Percentiles rank a stretch among this genome's conserved stretches.
Conservation (phyloP, 1,284 basidiomycete species). For the Gastroboletus turbinatus region DNA sequence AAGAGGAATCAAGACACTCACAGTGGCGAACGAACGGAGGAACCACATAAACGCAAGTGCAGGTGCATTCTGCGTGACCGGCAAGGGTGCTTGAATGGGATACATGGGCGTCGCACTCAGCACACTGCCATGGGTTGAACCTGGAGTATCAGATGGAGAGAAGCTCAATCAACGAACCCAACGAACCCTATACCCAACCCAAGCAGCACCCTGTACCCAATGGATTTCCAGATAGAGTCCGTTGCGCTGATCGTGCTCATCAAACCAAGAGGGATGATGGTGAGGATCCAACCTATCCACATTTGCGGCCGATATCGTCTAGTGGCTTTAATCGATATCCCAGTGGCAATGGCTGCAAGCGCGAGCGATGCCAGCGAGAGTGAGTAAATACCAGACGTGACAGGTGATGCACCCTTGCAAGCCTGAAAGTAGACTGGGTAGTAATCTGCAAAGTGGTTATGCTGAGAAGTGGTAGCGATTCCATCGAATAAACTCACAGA, state of each 20-base stretch:
- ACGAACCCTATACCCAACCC: conserved; percentile 10
- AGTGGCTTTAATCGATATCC: conserved; percentile 4
- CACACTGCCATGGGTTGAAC: not conserved
- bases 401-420: conserved; percentile 8
- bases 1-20: not conserved
- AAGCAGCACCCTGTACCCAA: not conserved
- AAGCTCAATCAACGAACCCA: not conserved
- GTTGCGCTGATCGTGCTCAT: conserved; percentile 3
- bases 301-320: conserved; percentile 8
- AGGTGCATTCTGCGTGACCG: conserved; percentile 30
- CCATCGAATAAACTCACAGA: conserved; percentile 6
- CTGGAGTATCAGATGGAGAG: not conserved
- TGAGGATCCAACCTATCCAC: conserved; percentile 10
- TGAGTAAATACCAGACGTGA: conserved; percentile 11
- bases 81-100: conserved; percentile 38
- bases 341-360: not conserved
- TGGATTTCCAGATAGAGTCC: conserved; percentile 1
- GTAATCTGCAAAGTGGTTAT: not conserved
- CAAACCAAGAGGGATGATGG: conserved; percentile 1
- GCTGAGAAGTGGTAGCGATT: no score
- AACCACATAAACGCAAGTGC: conserved; percentile 36
- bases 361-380: conserved; percentile 3
- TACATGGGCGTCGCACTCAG: conserved; percentile 9
- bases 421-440: conserved; percentile 16
- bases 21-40: conserved; percentile 29